A percentile compares a stretch with the other conserved stretches of the same genome.
Conservation (phyloP, 805 yeast genomes). For the Starmerella gropengiesseri region DNA sequence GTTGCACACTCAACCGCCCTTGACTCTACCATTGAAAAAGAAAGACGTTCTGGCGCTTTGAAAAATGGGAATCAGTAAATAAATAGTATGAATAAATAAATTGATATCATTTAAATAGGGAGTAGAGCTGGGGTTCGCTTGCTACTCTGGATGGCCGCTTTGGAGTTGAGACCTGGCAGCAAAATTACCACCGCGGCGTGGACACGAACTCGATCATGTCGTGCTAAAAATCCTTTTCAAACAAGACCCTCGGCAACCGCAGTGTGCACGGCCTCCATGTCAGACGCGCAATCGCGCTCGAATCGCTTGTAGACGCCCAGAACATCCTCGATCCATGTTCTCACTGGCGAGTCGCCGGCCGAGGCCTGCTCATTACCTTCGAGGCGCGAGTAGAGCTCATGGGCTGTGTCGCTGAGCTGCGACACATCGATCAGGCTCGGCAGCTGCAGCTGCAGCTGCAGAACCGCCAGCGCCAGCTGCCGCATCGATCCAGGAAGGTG, state of each 20-base stretch:
- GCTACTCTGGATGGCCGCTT: too few relatives aligned
- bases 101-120: too few relatives aligned
- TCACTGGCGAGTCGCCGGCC: neutral
- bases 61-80: too few relatives aligned
- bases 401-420: conserved; percentile 2
- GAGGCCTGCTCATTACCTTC: neutral
- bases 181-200: too few relatives aligned
- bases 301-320: neutral
- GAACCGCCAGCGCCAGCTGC: neutral
- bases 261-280: neutral
- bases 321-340: neutral
- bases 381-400: conserved; percentile 2
- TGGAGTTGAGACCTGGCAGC: too few relatives aligned
- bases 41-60: too few relatives aligned
- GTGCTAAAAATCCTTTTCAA: neutral
- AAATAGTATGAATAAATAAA: too few relatives aligned
- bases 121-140: too few relatives aligned
- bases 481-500: conserved; percentile 1
- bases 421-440: neutral
- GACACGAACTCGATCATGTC: too few relatives aligned
- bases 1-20: too few relatives aligned
- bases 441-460: conserved; percentile 3
- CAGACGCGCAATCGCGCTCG: neutral
- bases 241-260: neutral
- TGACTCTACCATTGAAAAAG: too few relatives aligned